Evolutionary conservation across 2,329 filamentous ascomycete species (phyloP).

Genomic region (Macroventuria anomochaeta): DNA sequence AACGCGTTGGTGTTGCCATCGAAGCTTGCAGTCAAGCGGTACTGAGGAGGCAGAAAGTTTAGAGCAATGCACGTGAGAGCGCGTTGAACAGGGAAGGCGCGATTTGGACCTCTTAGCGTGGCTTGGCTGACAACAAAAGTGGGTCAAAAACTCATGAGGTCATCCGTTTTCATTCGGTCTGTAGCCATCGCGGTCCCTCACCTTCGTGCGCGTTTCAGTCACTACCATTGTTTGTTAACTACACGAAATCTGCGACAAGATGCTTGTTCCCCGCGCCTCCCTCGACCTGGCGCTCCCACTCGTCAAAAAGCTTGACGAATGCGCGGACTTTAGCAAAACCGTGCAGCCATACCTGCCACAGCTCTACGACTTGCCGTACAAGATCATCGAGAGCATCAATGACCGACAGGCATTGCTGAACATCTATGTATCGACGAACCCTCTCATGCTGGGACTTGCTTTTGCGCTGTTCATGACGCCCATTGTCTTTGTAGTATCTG

Average conservation of each 20-base stretch:
- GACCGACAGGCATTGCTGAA: slow-evolving; percentile 68
- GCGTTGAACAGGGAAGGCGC: slow-evolving; percentile 36
- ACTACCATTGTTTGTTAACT: not conserved
- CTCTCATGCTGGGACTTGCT: slow-evolving; percentile 75
- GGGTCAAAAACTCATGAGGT: slow-evolving; percentile 25
- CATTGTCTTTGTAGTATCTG: slow-evolving; percentile 76
- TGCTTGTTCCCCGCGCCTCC: slow-evolving; percentile 53
- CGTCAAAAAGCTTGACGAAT: slow-evolving; percentile 74
- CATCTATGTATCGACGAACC: slow-evolving; percentile 85
- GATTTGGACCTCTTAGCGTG: slow-evolving; percentile 13
- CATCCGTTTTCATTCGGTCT: slow-evolving; percentile 18
- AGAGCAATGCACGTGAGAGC: slow-evolving; percentile 44
- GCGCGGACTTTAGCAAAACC: slow-evolving; percentile 75
- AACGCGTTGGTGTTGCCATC: slow-evolving; percentile 7
- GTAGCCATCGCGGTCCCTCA: not conserved
- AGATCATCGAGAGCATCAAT: slow-evolving; percentile 62
- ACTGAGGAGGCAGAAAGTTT: slow-evolving; percentile 1
- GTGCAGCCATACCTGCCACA: slow-evolving; percentile 79
- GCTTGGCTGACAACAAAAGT: slow-evolving; percentile 17
- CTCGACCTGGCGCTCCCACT: slow-evolving; percentile 65
- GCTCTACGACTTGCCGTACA: slow-evolving; percentile 55
- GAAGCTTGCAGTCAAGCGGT: slow-evolving; percentile 3
- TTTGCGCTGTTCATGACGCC: slow-evolving; percentile 74
- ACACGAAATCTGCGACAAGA: slow-evolving; percentile 12
- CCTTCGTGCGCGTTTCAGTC: not conserved